A percentile compares a stretch with the other conserved stretches of the same genome.
These are phyloP conservation scores for Psilocybe cubensis DNA, from an alignment of 768 basidiomycete genomes.

Conservation along the genomic window DNA sequence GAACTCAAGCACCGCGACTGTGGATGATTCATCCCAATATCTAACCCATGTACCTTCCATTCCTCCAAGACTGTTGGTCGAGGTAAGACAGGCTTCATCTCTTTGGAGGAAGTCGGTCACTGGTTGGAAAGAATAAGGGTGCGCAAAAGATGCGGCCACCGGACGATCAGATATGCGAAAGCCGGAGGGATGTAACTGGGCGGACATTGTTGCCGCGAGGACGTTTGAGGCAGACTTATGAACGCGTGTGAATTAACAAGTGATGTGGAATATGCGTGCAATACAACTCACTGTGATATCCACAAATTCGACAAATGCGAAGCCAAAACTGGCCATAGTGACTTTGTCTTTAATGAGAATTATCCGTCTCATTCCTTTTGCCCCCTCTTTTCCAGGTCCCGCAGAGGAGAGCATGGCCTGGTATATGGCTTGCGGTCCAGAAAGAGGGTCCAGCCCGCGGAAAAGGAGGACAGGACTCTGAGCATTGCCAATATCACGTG, in stretches of 20 bases:
- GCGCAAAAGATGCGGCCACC: slow-evolving; percentile 91
- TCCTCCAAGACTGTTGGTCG: slow-evolving; percentile 71
- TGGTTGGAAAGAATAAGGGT: slow-evolving; percentile 88
- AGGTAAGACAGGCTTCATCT: slow-evolving; percentile 76
- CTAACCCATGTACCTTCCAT: slow-evolving; percentile 74
- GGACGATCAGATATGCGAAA: slow-evolving; percentile 90
- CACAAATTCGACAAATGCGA: slow-evolving; percentile 92
- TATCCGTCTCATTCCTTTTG: slow-evolving; percentile 86
- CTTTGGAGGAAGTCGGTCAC: slow-evolving; percentile 73
- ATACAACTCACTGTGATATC: slow-evolving; percentile 77
- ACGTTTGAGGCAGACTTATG: slow-evolving; percentile 79
- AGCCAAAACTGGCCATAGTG: slow-evolving; percentile 89
- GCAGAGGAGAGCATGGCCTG: slow-evolving; percentile 83
- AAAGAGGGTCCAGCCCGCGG: slow-evolving; percentile 87
- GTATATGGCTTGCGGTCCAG: slow-evolving; percentile 86
- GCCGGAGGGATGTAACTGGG: slow-evolving; percentile 87
- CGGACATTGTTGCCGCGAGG: slow-evolving; percentile 85
- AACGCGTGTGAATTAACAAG: not conserved
- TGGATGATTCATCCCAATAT: slow-evolving; percentile 93
- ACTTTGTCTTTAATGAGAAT: slow-evolving; percentile 88
- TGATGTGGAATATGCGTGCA: not conserved
- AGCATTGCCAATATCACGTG: slow-evolving; percentile 90
- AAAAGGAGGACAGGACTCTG: slow-evolving; percentile 85
- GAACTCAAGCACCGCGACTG: slow-evolving; percentile 75
- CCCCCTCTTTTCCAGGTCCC: slow-evolving; percentile 76